Conservation (phyloP, 495 filamentous ascomycete genomes). For the Penicillium robsamsonii region DNA sequence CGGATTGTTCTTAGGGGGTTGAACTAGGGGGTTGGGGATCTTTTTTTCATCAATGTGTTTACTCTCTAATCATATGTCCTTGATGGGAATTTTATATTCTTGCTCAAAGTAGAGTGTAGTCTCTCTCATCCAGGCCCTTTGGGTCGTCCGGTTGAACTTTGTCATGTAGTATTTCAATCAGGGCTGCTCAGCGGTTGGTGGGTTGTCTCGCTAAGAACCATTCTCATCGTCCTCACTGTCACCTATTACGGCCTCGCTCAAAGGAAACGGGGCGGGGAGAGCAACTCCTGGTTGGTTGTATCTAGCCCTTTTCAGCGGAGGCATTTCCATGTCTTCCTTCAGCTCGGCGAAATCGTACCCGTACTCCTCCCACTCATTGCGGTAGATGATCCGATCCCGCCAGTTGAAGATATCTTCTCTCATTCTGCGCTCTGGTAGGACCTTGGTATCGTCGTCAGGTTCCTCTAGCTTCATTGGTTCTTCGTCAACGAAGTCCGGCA, state of each 20-base stretch:
- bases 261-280: not conserved
- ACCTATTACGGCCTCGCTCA: not conserved
- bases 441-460: constrained; percentile 13
- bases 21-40: constrained; percentile 9
- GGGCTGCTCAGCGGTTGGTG: not conserved
- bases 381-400: constrained; percentile 45
- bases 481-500: constrained; percentile 15
- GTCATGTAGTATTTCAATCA: constrained; percentile 1
- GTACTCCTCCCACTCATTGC: constrained; percentile 51
- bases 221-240: constrained; percentile 11
- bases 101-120: not conserved
- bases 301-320: constrained; percentile 34
- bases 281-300: constrained; percentile 12
- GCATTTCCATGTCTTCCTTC: constrained; percentile 32
- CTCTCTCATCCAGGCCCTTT: not conserved
- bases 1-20: constrained; percentile 18
- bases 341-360: constrained; percentile 32
- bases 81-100: constrained; percentile 19
- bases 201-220: not conserved
- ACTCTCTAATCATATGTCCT: constrained; percentile 26
- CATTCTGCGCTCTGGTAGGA: constrained; percentile 29
- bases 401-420: constrained; percentile 41
- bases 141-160: not conserved
- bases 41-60: constrained; percentile 27
- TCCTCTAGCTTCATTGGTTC: constrained; percentile 17